These are phyloP conservation scores for Galerina sulciceps DNA, from an alignment of 768 basidiomycete genomes.

Conservation along the genomic window DNA sequence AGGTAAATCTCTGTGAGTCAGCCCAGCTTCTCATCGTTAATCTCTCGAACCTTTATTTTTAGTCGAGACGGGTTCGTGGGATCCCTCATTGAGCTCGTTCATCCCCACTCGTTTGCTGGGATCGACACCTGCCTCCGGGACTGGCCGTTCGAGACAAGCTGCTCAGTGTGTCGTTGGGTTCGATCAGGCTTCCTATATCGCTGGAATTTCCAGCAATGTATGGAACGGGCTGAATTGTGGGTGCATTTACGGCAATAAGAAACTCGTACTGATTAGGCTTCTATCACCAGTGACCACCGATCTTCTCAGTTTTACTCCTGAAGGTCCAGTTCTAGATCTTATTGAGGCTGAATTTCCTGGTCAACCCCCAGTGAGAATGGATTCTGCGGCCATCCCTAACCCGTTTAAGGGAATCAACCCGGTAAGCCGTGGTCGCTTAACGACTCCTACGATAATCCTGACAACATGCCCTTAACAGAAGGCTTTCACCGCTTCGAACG, in stretches of 20 bases:
- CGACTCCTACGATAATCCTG: not conserved
- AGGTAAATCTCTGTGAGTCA: constrained; percentile 8
- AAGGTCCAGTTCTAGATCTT: not conserved
- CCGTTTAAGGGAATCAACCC: constrained; percentile 11
- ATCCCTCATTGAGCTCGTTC: constrained; percentile 7
- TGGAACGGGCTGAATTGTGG: constrained; percentile 9
- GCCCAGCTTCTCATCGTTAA: not conserved
- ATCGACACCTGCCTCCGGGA: constrained; percentile 1
- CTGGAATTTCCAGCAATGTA: constrained; percentile 9
- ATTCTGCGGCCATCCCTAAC: constrained; percentile 8
- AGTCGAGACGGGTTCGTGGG: constrained; percentile 16
- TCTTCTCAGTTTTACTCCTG: not conserved
- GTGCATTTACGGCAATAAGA: not conserved
- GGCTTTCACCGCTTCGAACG: not conserved
- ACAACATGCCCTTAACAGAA: not conserved
- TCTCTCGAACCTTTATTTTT: not conserved
- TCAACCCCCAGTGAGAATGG: constrained; percentile 4
- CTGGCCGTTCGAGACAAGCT: not conserved
- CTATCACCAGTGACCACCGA: not conserved
- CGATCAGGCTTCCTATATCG: constrained; percentile 10
- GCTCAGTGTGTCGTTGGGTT: constrained; percentile 7
- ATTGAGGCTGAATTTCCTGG: constrained; percentile 5
- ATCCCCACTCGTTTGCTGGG: constrained; percentile 9
- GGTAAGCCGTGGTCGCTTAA: not conserved
- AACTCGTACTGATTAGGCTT: not conserved